A percentile compares a stretch with the other conserved stretches of the same genome.
Conservation (phyloP, 2,329 filamentous ascomycete genomes). For the Fusarium camptoceras region DNA sequence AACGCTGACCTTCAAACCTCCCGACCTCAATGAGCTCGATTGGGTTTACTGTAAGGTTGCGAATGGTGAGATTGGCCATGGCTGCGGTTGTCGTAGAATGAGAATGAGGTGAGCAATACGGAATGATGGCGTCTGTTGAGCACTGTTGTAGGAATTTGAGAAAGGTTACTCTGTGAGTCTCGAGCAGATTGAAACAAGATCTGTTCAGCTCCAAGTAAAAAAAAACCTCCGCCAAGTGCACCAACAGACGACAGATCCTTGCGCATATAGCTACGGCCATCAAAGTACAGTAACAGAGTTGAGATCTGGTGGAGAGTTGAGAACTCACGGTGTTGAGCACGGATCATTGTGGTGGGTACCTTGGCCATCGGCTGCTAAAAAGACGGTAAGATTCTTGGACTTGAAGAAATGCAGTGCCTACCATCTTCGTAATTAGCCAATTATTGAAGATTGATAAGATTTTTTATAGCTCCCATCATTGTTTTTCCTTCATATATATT, state of each 20-base stretch:
- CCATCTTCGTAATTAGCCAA: background rate
- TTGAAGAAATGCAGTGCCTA: background rate
- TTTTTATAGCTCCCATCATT: background rate
- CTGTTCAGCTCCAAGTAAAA: background rate
- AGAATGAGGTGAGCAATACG: background rate
- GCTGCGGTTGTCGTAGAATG: conserved; percentile 20
- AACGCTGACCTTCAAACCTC: conserved; percentile 70
- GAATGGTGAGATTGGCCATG: conserved; percentile 74
- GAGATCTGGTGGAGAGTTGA: conserved; percentile 8
- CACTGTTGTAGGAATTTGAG: background rate
- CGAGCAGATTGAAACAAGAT: background rate
- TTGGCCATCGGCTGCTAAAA: background rate
- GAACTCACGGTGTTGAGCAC: background rate
- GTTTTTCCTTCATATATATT: background rate
- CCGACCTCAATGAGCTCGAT: conserved; percentile 79
- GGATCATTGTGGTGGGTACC: background rate
- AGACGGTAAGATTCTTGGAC: conserved; percentile 6
- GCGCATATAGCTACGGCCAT: background rate
- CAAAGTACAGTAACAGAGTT: background rate
- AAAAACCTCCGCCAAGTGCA: background rate
- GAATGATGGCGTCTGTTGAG: conserved; percentile 12
- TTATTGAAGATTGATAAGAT: background rate
- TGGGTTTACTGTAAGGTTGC: conserved; percentile 82
- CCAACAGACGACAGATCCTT: background rate
- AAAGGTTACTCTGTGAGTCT: background rate